Evolutionary conservation across 305 asterid species (phyloP), one percentile per base, ranked within the genome.

Genomic region (Fraxinus floribunda): DNA sequence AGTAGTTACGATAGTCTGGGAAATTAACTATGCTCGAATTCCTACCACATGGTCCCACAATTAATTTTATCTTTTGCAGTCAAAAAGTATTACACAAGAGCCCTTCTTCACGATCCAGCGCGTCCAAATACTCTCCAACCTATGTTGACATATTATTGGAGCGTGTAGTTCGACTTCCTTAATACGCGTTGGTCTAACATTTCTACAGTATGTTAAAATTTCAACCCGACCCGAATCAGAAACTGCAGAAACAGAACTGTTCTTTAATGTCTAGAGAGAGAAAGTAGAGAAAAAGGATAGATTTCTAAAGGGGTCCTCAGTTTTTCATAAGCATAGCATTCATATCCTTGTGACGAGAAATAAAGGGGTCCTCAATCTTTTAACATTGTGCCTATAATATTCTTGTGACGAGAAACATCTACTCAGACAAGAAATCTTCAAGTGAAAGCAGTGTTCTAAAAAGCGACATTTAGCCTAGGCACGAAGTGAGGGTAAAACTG

Each of bases 181-280:
- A 0, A 15, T 13, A 13, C 13, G 44, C 13, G 75, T 16, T 34
- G 41, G 44, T 5, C 4, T 2, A 70, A 32, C 22, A 30, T 32
- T 15, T 15, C 39, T 0, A 71, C 76, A 32, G 9, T 7, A 30
- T 5, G 39, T 68, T 26, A 68, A 70, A 68, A 4, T 5, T 35
- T 9, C 75, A 29, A 32, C 76, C 76, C 44, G 44, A 32, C 76
- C 76, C 76, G 44, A 71, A 30, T 15, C 76, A 32, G 76, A 32
- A 24, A 71, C 76, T 32, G 76, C 76, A 71, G 41, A 32, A 70
- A 15, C 41, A 70, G 75, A 30, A 71, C 76, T 30, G 75, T 68
- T 29, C 75, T 30, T 68, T 68, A 68, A 29, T 68, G 75, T 68
- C 38, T 68, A 60, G 71, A 71, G 78, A 78, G 84, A 62, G 76